Base-by-base conservation (phyloP, 2,329 filamentous ascomycete species). In the Penicillium sp. region DNA sequence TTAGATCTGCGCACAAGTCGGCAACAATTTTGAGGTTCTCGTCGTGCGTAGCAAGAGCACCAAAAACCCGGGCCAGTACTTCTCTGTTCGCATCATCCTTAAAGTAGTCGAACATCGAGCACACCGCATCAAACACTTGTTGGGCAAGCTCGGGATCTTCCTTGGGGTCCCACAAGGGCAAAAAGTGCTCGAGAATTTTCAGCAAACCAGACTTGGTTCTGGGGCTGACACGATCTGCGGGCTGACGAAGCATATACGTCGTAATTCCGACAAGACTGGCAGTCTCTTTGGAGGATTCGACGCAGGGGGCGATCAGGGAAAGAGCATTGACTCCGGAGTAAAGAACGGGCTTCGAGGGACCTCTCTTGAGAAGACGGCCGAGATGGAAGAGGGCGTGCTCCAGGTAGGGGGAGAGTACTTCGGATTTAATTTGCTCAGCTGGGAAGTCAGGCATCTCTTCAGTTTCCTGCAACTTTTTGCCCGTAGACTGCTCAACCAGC, bases 41-140 rank as follows among this genome's bases (percentile, higher is more conserved):
- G 58, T 91, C 86, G 46, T 85, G 84, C 8, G 82, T 77, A 1
- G 90, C 86, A 59, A 96, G 86, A 19, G 88, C 87, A 15, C 81
- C 75, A 8, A 97, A 77, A 4, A 96, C 88, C 45, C 86, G 82
- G 17, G 89, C 89, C 29, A 97, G 77, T 0, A 90, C 82, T 61
- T 87, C 81, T 54, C 94, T 84, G 69, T 91, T 95, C 43, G 85
- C 78, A 43, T 87, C 84, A 72, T 97, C 93, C 66, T 87, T 90
- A 78, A 97, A 93, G 71, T 93, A 96, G 54, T 91, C 90, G 71
- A 96, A 97, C 35, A 97, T 82, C 0, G 90, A 87, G 4, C 90
- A 88, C 10, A 94, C 77, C 0, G 90, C 90, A 46, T 85, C 80
- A 71, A 89, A 96, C 0, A 95, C 84, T 37, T 84, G 81, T 45